These are phyloP conservation scores for Candida ipomoeae DNA, from an alignment of 805 yeast genomes.

Conservation along the genomic window DNA sequence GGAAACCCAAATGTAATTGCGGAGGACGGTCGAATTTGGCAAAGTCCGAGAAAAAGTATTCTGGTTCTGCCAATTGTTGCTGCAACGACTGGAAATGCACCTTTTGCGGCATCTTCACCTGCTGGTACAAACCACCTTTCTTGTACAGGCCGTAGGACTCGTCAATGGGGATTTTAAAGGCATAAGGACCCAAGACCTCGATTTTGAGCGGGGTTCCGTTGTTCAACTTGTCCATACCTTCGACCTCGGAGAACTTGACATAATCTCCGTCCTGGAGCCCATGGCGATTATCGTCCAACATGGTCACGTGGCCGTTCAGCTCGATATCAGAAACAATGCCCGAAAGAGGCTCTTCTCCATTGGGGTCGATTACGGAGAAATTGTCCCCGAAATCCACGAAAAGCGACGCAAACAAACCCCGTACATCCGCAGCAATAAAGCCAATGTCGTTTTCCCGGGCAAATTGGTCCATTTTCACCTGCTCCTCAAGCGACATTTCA, in stretches of 20 bases:
- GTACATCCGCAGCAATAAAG: constrained; percentile 74
- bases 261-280: constrained; percentile 89
- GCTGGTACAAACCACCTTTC: constrained; percentile 87
- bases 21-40: constrained; percentile 93
- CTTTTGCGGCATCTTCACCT: constrained; percentile 78
- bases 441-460: constrained; percentile 73
- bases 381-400: constrained; percentile 87
- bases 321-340: constrained; percentile 93
- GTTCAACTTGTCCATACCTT: constrained; percentile 72
- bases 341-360: constrained; percentile 86
- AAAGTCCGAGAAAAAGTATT: constrained; percentile 74
- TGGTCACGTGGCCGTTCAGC: constrained; percentile 84
- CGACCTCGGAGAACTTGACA: constrained; percentile 81
- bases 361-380: constrained; percentile 76
- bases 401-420: constrained; percentile 83
- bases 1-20: constrained; percentile 88
- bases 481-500: constrained; percentile 65
- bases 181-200: constrained; percentile 90
- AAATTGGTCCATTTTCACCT: constrained; percentile 66
- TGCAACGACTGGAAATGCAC: constrained; percentile 59
- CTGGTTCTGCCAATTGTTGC: constrained; percentile 72
- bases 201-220: constrained; percentile 71
- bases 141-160: constrained; percentile 57
- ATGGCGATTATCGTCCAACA: constrained; percentile 88
- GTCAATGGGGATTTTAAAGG: constrained; percentile 68